Base-by-base conservation (phyloP, 331 rosid genomes). In the Acacia concinna region DNA sequence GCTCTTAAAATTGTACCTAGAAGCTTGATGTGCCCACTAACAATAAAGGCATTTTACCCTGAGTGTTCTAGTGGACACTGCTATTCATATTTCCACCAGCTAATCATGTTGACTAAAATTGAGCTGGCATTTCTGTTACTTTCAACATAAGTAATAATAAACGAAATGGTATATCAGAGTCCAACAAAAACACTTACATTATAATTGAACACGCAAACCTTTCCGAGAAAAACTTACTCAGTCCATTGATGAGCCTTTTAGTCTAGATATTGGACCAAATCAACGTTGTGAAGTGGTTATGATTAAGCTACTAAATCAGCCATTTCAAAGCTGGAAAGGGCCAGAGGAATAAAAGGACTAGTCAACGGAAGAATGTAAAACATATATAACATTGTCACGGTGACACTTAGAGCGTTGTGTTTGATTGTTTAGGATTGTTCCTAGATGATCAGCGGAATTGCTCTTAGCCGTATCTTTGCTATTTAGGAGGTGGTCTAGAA, bases 111-210 rank as follows among this genome's bases (percentile, higher is more conserved):
- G 41, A 46, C 68, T 51, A 41, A 75, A 41, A 57, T 70, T 28
- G 31, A 74, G 70, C 63, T 54, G 52, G 18, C 25, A 57, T 49
- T 60, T 37, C 43, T 35, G 35, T 68, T 54, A 77, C 43, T 23
- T 12, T 15, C 56, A 69, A 14, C 35, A 41, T 69, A 21, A 69
- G 56, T 25, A 41, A 27, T 2, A 25, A 68, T 30, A 76, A 76
- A 56, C 34, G 67, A 67, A 72, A 73, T 49, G 51, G 46, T 47
- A 75, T n/a, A 67, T 35, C 18, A 57, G 74, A 71, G 77, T 82
- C 67, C 47, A 77, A 57, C 65, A 28, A 60, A 40, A 73, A n/a
- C 40, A 38, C 0, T 21, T 11, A 20, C 51, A 8, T 56, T 37
- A 74, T 47, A 66, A 31, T 75, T 63, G 81, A 32, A 10, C 64